Evolutionary conservation across 495 filamentous ascomycete genomes (phyloP).

Genomic region (Penicillium argentinense): DNA sequence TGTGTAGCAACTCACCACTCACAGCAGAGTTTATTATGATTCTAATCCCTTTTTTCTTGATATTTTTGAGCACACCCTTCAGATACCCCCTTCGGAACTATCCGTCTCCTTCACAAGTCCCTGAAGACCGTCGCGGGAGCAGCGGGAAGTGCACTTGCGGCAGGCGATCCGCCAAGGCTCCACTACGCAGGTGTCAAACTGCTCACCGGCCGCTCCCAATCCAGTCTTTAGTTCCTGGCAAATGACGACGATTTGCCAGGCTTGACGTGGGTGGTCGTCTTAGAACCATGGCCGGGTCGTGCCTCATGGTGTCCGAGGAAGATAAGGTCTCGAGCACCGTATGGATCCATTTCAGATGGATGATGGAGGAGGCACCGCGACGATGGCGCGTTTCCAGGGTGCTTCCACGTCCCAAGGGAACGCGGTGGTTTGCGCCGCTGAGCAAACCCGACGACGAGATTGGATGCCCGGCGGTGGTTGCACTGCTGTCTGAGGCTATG

Average conservation of each 20-base stretch:
- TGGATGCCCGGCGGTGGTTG: background rate
- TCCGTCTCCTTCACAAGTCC: conserved; percentile 1
- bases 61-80: background rate
- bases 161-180: conserved; percentile 9
- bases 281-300: background rate
- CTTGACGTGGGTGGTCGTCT: conserved; percentile 12
- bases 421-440: background rate
- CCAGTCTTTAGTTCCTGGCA: conserved; percentile 1
- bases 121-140: conserved; percentile 5
- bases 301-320: conserved; percentile 1
- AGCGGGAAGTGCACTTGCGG: conserved; percentile 10
- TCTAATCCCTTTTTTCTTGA: too few relatives aligned
- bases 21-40: too few relatives aligned
- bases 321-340: conserved; percentile 14
- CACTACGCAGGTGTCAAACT: conserved; percentile 14
- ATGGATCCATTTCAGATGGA: conserved; percentile 5
- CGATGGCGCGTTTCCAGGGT: too few relatives aligned
- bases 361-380: conserved; percentile 2
- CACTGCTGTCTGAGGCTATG: background rate
- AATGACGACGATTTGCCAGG: conserved; percentile 8
- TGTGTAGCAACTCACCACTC: too few relatives aligned
- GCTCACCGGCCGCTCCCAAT: conserved; percentile 17
- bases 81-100: conserved; percentile 5
- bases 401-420: too few relatives aligned
- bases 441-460: background rate